Percentiles rank a stretch among this genome's conserved stretches.
phyloP scores from a whole-genome alignment of 164 flowering plant genomes.

The Houttuynia cordata region DNA sequence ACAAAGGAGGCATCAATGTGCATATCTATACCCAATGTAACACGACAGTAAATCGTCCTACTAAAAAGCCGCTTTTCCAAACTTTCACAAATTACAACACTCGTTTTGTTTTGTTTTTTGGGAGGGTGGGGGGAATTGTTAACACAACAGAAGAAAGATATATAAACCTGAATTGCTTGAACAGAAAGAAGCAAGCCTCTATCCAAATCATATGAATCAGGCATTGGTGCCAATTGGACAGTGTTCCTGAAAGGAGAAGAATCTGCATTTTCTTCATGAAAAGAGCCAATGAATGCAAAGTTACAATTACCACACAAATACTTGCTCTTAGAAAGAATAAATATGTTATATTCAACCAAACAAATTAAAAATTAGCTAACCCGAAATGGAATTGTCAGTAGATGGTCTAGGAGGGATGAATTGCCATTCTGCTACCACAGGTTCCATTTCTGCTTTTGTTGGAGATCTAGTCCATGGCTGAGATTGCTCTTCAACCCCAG shows the following conservation, averaged over 20 bases:
- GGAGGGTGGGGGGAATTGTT: too few relatives aligned
- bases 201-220: slow-evolving; percentile 91
- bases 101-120: too few relatives aligned
- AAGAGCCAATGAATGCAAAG: slow-evolving; percentile 23
- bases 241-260: slow-evolving; percentile 74
- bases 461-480: slow-evolving; percentile 99
- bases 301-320: not conserved
- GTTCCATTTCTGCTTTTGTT: slow-evolving; percentile 86
- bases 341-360: not conserved
- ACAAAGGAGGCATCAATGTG: not conserved
- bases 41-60: not conserved
- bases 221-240: slow-evolving; percentile 86
- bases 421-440: slow-evolving; percentile 77
- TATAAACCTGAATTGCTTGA: slow-evolving; percentile 86
- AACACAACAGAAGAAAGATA: not conserved
- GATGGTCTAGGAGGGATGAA: slow-evolving; percentile 48
- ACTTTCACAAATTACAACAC: too few relatives aligned
- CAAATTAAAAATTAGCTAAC: slow-evolving; percentile 11
- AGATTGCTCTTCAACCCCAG: slow-evolving; percentile 67
- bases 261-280: slow-evolving; percentile 83
- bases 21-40: not conserved
- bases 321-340: not conserved
- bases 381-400: slow-evolving; percentile 14
- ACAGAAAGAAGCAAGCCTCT: slow-evolving; percentile 95
- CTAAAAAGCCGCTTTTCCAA: too few relatives aligned